A percentile compares a stretch with the other conserved stretches of the same genome.
These are phyloP conservation scores for Coemansia sp. DNA, from an alignment of 192 early-diverging fungal genomes.

Conservation along the genomic window DNA sequence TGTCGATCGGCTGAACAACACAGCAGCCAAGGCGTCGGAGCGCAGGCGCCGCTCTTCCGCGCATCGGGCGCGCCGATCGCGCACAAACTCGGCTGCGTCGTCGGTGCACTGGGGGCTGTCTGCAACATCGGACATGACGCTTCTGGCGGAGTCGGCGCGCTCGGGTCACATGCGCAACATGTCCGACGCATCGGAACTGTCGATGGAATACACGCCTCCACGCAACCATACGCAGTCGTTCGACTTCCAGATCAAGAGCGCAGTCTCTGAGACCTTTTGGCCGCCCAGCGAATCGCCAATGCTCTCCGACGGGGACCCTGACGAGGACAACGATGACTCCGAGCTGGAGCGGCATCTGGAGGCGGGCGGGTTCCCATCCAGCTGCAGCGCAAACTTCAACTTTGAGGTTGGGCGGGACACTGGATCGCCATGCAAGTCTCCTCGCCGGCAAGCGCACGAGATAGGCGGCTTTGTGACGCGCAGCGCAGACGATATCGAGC, in stretches of 20 bases:
- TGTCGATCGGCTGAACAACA: conserved; percentile 34
- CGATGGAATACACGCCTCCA: conserved; percentile 8
- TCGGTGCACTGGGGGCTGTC: conserved; percentile 26
- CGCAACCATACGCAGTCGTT: conserved; percentile 12
- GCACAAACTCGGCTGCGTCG: conserved; percentile 30
- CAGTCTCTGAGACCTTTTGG: conserved; percentile 34
- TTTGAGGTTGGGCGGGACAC: conserved; percentile 25
- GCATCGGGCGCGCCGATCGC: conserved; percentile 26
- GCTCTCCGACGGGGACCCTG: conserved; percentile 17
- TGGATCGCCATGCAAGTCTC: conserved; percentile 26
- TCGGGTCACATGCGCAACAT: conserved; percentile 22
- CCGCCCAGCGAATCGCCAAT: conserved; percentile 32
- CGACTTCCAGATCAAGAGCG: conserved; percentile 39
- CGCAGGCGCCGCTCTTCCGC: conserved; percentile 43
- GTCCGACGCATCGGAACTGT: conserved; percentile 33
- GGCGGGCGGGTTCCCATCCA: conserved; percentile 40
- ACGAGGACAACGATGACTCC: conserved; percentile 12
- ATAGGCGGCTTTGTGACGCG: conserved; percentile 14
- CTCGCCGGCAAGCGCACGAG: conserved; percentile 23
- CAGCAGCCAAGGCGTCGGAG: conserved; percentile 44
- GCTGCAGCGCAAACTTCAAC: conserved; percentile 51
- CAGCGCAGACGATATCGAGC: conserved; percentile 26
- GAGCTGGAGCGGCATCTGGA: conserved; percentile 20
- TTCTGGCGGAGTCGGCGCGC: conserved; percentile 17
- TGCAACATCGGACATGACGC: conserved; percentile 30